A percentile compares a stretch with the other conserved stretches of the same genome.
These are phyloP conservation scores for Plenodomus lindquistii DNA, from an alignment of 2,329 filamentous ascomycete genomes.

Conservation along the genomic window DNA sequence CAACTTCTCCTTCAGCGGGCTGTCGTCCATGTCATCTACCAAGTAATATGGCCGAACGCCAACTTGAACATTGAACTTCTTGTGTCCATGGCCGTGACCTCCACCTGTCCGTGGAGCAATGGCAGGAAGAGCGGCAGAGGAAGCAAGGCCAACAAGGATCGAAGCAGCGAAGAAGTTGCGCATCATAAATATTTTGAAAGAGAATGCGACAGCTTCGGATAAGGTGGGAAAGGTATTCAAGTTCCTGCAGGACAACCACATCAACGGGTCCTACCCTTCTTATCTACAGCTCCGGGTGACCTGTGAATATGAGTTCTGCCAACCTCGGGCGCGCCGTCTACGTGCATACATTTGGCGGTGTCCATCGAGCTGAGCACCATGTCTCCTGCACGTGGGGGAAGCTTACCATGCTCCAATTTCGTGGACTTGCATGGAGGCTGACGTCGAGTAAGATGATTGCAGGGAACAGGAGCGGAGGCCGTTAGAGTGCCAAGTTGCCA, in stretches of 20 bases:
- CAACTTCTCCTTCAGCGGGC: constrained; percentile 43
- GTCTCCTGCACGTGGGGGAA: constrained; percentile 31
- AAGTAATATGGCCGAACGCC: constrained; percentile 44
- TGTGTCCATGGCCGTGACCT: constrained; percentile 14
- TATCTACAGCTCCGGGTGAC: constrained; percentile 19
- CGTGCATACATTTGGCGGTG: constrained; percentile 14
- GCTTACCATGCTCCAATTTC: constrained; percentile 14
- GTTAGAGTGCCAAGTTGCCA: constrained; percentile 27
- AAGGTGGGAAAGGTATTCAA: constrained; percentile 14
- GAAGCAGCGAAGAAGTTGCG: constrained; percentile 31
- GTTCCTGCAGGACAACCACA: constrained; percentile 21
- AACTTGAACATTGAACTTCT: constrained; percentile 40
- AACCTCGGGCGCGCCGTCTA: constrained; percentile 10
- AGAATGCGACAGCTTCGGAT: constrained; percentile 5
- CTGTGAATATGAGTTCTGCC: constrained; percentile 2
- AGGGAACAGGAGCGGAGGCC: constrained; percentile 6
- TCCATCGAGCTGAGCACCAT: constrained; percentile 15
- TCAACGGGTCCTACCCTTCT: constrained; percentile 19
- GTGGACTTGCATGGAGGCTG: constrained; percentile 11
- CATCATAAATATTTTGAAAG: constrained; percentile 24
- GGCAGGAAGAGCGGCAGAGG: constrained; percentile 33
- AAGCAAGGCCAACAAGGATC: constrained; percentile 32
- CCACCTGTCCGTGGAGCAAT: constrained; percentile 20
- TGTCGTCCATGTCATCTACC: constrained; percentile 44
- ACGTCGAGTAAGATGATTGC: constrained; percentile 7